A percentile compares a stretch with the other conserved stretches of the same genome.
phyloP scores from a whole-genome alignment of 495 filamentous ascomycete genomes.

The Penicillium odoratum region DNA sequence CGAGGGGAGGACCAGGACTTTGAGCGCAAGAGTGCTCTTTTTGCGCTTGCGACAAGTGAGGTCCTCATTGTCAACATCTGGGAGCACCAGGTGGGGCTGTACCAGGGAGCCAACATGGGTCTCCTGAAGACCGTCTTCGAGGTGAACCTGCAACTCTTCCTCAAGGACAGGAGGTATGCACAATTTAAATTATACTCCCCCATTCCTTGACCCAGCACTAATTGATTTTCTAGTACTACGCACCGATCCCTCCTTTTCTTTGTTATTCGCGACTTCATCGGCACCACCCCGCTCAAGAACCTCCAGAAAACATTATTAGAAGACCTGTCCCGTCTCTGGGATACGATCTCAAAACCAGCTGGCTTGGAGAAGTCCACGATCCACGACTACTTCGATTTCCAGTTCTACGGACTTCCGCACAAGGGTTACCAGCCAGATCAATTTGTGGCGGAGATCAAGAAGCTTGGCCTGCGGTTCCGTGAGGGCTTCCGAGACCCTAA shows the following conservation, averaged over 20 bases:
- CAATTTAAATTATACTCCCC: not conserved
- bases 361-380: constrained; percentile 88
- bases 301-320: constrained; percentile 86
- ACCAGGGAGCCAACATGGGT: constrained; percentile 99
- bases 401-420: constrained; percentile 92
- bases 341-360: constrained; percentile 82
- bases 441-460: constrained; percentile 77
- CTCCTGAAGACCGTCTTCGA: constrained; percentile 97
- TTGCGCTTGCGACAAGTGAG: constrained; percentile 95
- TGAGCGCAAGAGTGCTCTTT: constrained; percentile 95
- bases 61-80: constrained; percentile 98
- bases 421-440: constrained; percentile 96
- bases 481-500: constrained; percentile 70
- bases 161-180: constrained; percentile 87
- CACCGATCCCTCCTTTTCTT: constrained; percentile 95
- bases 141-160: constrained; percentile 93
- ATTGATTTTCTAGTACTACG: constrained; percentile 60
- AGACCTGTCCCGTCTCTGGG: constrained; percentile 89
- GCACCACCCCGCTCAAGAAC: constrained; percentile 83
- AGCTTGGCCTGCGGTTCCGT: constrained; percentile 77
- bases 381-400: constrained; percentile 97
- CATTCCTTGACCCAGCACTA: constrained; percentile 23
- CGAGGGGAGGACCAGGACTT: constrained; percentile 98
- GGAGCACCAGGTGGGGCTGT: constrained; percentile 98
- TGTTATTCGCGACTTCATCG: constrained; percentile 95